A percentile compares a stretch with the other conserved stretches of the same genome.
These are phyloP conservation scores for Kalanchoe fedtschenkoi DNA, from an alignment of 164 flowering plant genomes.

Conservation along the genomic window DNA sequence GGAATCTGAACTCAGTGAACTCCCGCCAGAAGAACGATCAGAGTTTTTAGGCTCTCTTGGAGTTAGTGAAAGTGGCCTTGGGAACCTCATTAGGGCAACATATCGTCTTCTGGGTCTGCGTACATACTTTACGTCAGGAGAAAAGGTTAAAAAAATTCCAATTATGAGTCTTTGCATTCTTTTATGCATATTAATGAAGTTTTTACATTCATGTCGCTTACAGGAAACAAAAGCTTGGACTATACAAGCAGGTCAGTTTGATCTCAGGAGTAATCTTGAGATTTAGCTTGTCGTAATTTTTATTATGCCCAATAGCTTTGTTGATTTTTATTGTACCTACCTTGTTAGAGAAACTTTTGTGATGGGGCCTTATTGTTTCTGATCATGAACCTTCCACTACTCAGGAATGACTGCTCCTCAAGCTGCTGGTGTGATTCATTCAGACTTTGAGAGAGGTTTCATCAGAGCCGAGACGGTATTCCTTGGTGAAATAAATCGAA, in stretches of 20 bases:
- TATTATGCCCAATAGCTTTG: not conserved
- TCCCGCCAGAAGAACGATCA: slow-evolving; percentile 69
- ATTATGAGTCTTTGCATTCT: not conserved
- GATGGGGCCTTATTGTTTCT: not conserved
- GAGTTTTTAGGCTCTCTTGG: slow-evolving; percentile 81
- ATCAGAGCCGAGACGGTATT: slow-evolving; percentile 97
- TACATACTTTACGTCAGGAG: slow-evolving; percentile 94
- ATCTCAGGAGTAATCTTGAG: not conserved
- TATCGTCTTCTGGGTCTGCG: slow-evolving; percentile 73
- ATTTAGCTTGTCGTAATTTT: not conserved
- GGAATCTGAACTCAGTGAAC: slow-evolving; percentile 90
- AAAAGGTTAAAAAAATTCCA: slow-evolving; percentile 47
- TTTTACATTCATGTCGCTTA: not conserved
- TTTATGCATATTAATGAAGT: not conserved
- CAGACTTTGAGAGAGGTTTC: slow-evolving; percentile 96
- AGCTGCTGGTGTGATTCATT: slow-evolving; percentile 98
- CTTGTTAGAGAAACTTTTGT: not conserved
- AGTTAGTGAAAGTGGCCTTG: slow-evolving; percentile 85
- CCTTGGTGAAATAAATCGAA: not conserved
- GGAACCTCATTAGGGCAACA: slow-evolving; percentile 85
- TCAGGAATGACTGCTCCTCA: slow-evolving; percentile 98
- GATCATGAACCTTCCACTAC: slow-evolving; percentile 1
- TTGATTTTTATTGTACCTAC: not conserved
- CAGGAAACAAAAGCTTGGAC: slow-evolving; percentile 99
- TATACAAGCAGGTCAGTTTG: slow-evolving; percentile 68